phyloP scores from a whole-genome alignment of 1,284 basidiomycete species.

The Golubevia sp. region DNA sequence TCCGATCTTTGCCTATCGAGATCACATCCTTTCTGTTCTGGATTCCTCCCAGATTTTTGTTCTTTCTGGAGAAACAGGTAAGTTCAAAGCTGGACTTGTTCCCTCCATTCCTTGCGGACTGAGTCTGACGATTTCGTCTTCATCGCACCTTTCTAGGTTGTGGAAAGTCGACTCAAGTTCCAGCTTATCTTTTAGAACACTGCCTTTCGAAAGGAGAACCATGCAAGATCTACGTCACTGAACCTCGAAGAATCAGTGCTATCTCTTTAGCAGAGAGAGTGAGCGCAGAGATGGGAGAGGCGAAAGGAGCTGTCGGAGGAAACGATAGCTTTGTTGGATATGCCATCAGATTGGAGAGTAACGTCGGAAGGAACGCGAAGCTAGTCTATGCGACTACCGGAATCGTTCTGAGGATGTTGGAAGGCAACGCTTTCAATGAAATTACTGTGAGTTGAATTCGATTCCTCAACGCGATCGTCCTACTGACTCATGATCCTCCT shows the following conservation, averaged over 20 bases:
- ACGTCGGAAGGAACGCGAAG: constrained; percentile 46
- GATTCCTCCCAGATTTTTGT: constrained; percentile 54
- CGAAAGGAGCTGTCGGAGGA: constrained; percentile 39
- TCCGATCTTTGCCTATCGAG: constrained; percentile 48
- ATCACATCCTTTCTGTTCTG: constrained; percentile 47
- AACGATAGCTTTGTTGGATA: constrained; percentile 53
- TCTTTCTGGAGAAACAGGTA: constrained; percentile 59
- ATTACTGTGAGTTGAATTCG: constrained; percentile 24
- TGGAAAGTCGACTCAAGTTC: constrained; percentile 59
- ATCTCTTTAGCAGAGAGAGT: constrained; percentile 61
- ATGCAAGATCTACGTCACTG: constrained; percentile 60
- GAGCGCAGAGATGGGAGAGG: constrained; percentile 53
- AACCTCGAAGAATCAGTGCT: constrained; percentile 57
- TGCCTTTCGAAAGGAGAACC: constrained; percentile 44
- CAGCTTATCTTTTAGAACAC: constrained; percentile 56
- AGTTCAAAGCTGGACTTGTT: too few relatives aligned
- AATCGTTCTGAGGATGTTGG: constrained; percentile 59
- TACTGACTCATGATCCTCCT: too few relatives aligned
- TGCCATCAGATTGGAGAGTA: constrained; percentile 55
- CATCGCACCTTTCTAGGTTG: too few relatives aligned
- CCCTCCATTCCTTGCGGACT: too few relatives aligned
- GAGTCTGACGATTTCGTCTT: too few relatives aligned
- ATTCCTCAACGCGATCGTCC: too few relatives aligned
- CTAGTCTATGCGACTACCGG: constrained; percentile 59
- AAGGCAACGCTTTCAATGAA: constrained; percentile 49